phyloP scores from a whole-genome alignment of 2,329 filamentous ascomycete species.

The Purpureocillium takamizusanense region DNA sequence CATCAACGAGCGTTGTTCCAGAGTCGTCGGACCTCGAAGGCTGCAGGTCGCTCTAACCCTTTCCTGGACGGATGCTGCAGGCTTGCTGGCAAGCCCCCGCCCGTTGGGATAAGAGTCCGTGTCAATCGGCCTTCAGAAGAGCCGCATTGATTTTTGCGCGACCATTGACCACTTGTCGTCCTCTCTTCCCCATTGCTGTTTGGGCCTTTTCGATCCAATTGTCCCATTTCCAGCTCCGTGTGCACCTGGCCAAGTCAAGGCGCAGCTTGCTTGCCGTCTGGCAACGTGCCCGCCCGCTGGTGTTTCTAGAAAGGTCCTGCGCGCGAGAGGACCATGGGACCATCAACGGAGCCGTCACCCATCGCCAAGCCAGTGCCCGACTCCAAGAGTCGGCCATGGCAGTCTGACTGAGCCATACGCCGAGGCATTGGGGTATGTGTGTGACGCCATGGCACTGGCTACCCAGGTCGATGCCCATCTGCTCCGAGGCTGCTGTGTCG shows the following conservation, averaged over 20 bases:
- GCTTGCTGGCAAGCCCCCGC: not conserved
- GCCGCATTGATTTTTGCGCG: too few species aligned
- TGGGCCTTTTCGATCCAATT: not conserved
- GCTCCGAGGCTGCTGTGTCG: conserved; percentile 42
- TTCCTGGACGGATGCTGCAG: conserved; percentile 1
- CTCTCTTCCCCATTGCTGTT: too few species aligned
- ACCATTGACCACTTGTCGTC: too few species aligned
- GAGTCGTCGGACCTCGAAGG: conserved; percentile 1
- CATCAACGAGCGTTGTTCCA: too few species aligned
- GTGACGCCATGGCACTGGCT: conserved; percentile 16
- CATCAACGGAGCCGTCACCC: not conserved
- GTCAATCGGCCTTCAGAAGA: too few species aligned
- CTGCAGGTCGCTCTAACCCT: conserved; percentile 1
- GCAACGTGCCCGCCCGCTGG: too few species aligned
- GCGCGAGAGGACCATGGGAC: conserved; percentile 1
- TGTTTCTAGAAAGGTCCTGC: too few species aligned
- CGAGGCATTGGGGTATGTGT: conserved; percentile 7
- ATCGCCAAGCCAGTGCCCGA: not conserved
- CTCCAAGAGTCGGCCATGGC: not conserved
- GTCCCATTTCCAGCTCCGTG: too few species aligned
- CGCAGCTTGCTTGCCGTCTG: too few species aligned
- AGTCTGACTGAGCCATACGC: not conserved
- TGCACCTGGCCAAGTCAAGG: too few species aligned
- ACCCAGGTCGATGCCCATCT: conserved; percentile 25
- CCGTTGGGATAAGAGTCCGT: not conserved